A percentile compares a stretch with the other conserved stretches of the same genome.
Evolutionary conservation across 1,284 basidiomycete species (phyloP).

Genomic region (Thelephora terrestris): DNA sequence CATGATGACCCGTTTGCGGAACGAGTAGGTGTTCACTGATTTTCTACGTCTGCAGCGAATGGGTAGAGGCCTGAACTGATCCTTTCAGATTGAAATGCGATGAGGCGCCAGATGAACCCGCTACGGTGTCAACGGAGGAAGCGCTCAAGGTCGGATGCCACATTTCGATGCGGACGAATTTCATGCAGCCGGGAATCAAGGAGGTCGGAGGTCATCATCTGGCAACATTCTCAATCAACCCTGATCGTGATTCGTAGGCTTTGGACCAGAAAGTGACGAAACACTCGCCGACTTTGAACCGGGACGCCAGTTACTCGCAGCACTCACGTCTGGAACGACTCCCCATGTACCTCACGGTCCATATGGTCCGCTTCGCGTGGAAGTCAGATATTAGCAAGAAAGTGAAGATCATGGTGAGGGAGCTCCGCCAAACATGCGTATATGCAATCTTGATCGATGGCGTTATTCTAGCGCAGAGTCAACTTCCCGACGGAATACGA

Average conservation of each 20-base stretch:
- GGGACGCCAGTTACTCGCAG: conserved; percentile 80
- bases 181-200: conserved; percentile 80
- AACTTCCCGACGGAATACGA: conserved; percentile 90
- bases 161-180: conserved; percentile 81
- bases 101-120: conserved; percentile 75
- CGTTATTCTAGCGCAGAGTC: conserved; percentile 64
- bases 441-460: neutral
- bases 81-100: conserved; percentile 55
- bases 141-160: conserved; percentile 92
- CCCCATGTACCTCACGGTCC: conserved; percentile 78
- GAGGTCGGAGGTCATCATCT: conserved; percentile 46
- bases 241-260: conserved; percentile 35
- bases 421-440: neutral
- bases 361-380: conserved; percentile 97
- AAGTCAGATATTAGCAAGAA: conserved; percentile 85
- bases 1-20: conserved; percentile 73
- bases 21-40: conserved; percentile 52
- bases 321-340: conserved; percentile 77
- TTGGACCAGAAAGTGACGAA: conserved; percentile 85
- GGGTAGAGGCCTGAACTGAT: neutral
- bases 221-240: neutral
- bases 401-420: conserved; percentile 78
- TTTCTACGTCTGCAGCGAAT: neutral
- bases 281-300: conserved; percentile 67
- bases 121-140: conserved; percentile 57